Evolutionary conservation across 306 rosid species (phyloP), one percentile per base, ranked within the genome.

Genomic region (Citrullus amarus): DNA sequence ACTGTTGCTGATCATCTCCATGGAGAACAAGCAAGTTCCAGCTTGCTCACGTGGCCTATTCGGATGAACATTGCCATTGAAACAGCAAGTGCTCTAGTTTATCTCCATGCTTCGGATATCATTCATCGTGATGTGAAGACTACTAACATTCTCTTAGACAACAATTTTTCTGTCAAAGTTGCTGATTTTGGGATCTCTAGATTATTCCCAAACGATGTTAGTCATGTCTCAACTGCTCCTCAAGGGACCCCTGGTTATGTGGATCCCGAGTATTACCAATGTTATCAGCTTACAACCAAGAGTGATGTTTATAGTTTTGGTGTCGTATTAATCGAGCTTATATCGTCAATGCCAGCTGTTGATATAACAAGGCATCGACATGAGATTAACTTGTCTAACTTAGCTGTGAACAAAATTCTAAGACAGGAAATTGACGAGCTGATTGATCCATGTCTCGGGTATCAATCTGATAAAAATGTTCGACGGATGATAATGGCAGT

Each of bases 121-220:
- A 81, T 89, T 18, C 97, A 91, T 55, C 89, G 97, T 0, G 97
- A 93, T 75, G 89, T 93, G 54, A 91, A 93, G 89, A 88, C 97
- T 76, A 79, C 59, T 78, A 93, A 93, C 89, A 86, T 93, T 60
- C 90, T 90, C 13, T 87, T 93, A 3, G 93, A 87, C 77, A 20
- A 17, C 25, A 84, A 82, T 36, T 90, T 87, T 46, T 75, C 86
- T 1, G 87, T 88, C 38, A 86, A 93, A 79, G 91, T 91, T 48
- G 97, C 96, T 72, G 98, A 93, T 53, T 93, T 91, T 60, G 98
- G 98, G 44, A 88, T 93, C 20, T 91, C 97, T 9, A 73, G 95
- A 74, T 55, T 88, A 60, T 83, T 89, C 78, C 95, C 98, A 2
- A 51, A 39, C 9, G 80, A 89, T 67, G 90, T 76, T 12, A 84